Evolutionary conservation across 2,329 filamentous ascomycete genomes (phyloP).

Genomic region (Fusarium neocosmosporiellum): DNA sequence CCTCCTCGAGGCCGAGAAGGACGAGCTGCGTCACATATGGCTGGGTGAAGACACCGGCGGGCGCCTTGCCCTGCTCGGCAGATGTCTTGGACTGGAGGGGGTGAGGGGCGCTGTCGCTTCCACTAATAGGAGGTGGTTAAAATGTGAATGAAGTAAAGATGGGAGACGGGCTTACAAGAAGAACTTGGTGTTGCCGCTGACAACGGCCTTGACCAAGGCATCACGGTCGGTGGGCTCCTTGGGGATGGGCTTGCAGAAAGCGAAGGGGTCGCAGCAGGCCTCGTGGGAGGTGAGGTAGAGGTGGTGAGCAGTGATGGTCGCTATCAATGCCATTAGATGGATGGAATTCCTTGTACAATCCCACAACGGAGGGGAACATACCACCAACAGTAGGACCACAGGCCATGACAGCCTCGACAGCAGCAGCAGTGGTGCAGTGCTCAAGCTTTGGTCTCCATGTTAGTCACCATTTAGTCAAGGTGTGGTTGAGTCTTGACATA

Average conservation of each 20-base stretch:
- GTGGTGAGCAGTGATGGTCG: slow-evolving; percentile 89
- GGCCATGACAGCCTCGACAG: slow-evolving; percentile 78
- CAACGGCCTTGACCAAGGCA: slow-evolving; percentile 74
- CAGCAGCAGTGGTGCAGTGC: slow-evolving; percentile 88
- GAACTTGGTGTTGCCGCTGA: slow-evolving; percentile 72
- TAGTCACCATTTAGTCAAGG: neutral
- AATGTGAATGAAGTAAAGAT: neutral
- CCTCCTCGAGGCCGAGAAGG: slow-evolving; percentile 70
- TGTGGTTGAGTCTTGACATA: slow-evolving; percentile 17
- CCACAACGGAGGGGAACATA: slow-evolving; percentile 34
- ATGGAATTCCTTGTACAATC: neutral
- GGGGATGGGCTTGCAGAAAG: slow-evolving; percentile 82
- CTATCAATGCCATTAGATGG: slow-evolving; percentile 46
- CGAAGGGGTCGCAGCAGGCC: slow-evolving; percentile 64
- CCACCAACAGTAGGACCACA: slow-evolving; percentile 82
- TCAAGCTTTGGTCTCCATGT: slow-evolving; percentile 62
- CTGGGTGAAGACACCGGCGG: slow-evolving; percentile 85
- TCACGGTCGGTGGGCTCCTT: slow-evolving; percentile 79
- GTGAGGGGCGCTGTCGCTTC: slow-evolving; percentile 74
- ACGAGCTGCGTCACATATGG: slow-evolving; percentile 75
- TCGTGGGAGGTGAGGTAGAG: slow-evolving; percentile 84
- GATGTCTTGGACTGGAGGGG: slow-evolving; percentile 67
- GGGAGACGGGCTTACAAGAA: slow-evolving; percentile 70
- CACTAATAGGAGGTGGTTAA: slow-evolving; percentile 44
- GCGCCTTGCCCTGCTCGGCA: slow-evolving; percentile 61